These are phyloP conservation scores for Arthrobotrys sinensis DNA, from an alignment of 2,329 filamentous ascomycete genomes.

Conservation along the genomic window DNA sequence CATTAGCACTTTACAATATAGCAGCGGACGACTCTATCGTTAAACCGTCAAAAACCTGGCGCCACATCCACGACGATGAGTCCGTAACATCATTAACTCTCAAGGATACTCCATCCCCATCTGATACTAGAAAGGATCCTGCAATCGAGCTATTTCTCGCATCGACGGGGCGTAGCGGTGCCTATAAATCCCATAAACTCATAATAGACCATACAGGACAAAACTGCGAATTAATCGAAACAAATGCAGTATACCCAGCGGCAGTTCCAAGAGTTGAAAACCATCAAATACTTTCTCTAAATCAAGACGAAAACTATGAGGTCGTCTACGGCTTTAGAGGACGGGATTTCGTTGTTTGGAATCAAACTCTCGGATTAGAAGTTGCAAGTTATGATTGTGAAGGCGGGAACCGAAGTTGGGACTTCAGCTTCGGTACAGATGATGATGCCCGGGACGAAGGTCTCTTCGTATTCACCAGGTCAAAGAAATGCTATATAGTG, in stretches of 20 bases:
- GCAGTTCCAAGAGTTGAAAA: slow-evolving; percentile 50
- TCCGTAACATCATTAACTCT: slow-evolving; percentile 60
- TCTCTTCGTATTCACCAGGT: slow-evolving; percentile 82
- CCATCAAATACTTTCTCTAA: slow-evolving; percentile 20
- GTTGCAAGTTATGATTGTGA: slow-evolving; percentile 83
- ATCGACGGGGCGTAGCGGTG: slow-evolving; percentile 62
- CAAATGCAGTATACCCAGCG: slow-evolving; percentile 33
- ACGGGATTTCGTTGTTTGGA: slow-evolving; percentile 85
- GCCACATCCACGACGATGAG: slow-evolving; percentile 62
- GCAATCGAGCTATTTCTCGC: slow-evolving; percentile 33
- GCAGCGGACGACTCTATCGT: background rate
- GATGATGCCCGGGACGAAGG: slow-evolving; percentile 66
- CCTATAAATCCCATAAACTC: slow-evolving; percentile 49
- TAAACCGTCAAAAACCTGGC: slow-evolving; percentile 39
- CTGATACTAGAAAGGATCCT: background rate
- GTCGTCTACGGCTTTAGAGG: slow-evolving; percentile 85
- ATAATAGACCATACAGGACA: background rate
- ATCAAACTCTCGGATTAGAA: slow-evolving; percentile 79
- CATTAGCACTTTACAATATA: slow-evolving; percentile 46
- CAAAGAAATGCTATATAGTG: slow-evolving; percentile 68
- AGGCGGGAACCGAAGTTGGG: slow-evolving; percentile 85
- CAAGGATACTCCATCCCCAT: background rate
- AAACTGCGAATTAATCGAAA: slow-evolving; percentile 15
- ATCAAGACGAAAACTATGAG: slow-evolving; percentile 67
- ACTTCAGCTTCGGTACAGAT: slow-evolving; percentile 69